A percentile compares a stretch with the other conserved stretches of the same genome.
Evolutionary conservation across 2,329 filamentous ascomycete genomes (phyloP).

Genomic region (Lecanoromycetidae sp.): DNA sequence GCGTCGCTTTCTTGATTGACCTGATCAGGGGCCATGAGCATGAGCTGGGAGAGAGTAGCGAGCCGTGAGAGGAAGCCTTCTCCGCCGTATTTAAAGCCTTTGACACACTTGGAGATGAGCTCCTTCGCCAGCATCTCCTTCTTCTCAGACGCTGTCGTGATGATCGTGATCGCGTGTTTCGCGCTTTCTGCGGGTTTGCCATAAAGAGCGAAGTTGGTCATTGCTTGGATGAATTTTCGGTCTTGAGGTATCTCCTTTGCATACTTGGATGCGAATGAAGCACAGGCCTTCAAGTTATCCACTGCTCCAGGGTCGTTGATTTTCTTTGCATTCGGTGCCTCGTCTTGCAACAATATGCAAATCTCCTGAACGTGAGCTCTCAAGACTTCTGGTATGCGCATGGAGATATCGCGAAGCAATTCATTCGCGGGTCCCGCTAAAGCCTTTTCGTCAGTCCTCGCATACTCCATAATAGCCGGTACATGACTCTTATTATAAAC

Average conservation of each 20-base stretch:
- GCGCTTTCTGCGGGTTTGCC: conserved; percentile 71
- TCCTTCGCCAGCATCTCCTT: conserved; percentile 81
- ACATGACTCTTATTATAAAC: conserved; percentile 93
- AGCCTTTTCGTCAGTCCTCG: conserved; percentile 68
- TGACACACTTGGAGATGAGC: conserved; percentile 62
- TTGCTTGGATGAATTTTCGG: conserved; percentile 65
- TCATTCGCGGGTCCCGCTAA: conserved; percentile 73
- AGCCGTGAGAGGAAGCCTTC: conserved; percentile 56
- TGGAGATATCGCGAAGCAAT: conserved; percentile 82
- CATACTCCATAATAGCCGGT: conserved; percentile 75
- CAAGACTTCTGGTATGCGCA: conserved; percentile 77
- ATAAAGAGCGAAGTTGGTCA: conserved; percentile 72
- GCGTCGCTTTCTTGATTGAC: conserved; percentile 61
- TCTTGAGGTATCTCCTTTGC: conserved; percentile 72
- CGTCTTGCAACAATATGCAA: conserved; percentile 71
- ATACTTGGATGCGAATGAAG: conserved; percentile 78
- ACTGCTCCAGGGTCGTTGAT: conserved; percentile 63
- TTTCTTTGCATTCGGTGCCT: conserved; percentile 58
- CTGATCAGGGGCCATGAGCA: conserved; percentile 60
- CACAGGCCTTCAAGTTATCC: conserved; percentile 85
- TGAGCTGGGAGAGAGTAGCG: conserved; percentile 50
- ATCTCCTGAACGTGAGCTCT: conserved; percentile 86
- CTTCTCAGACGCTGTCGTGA: conserved; percentile 63
- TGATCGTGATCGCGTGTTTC: conserved; percentile 86
- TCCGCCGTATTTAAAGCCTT: conserved; percentile 60